Conservation (phyloP, 2,329 filamentous ascomycete species). For the Botrytis deweyae region DNA sequence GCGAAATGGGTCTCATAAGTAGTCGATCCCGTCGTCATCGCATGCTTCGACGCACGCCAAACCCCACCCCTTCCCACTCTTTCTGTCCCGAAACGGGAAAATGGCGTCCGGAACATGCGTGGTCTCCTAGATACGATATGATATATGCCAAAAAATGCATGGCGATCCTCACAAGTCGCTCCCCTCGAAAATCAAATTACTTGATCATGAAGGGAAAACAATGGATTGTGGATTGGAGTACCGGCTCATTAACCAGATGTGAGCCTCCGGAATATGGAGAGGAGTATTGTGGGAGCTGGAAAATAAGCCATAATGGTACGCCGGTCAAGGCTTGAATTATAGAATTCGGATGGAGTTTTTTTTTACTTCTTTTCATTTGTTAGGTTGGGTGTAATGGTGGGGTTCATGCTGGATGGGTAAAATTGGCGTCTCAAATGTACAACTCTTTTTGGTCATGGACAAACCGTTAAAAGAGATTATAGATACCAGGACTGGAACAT, state of each 20-base stretch:
- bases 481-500: slow-evolving; percentile 9
- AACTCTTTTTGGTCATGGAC: neutral
- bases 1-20: slow-evolving; percentile 15
- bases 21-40: neutral
- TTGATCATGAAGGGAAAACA: slow-evolving; percentile 57
- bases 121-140: slow-evolving; percentile 57
- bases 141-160: slow-evolving; percentile 61
- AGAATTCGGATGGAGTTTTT: slow-evolving; percentile 8
- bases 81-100: slow-evolving; percentile 45
- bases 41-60: slow-evolving; percentile 4
- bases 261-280: slow-evolving; percentile 56
- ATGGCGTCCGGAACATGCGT: slow-evolving; percentile 56
- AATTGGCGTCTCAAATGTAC: slow-evolving; percentile 1
- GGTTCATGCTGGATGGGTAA: neutral
- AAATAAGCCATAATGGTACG: slow-evolving; percentile 9
- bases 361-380: neutral
- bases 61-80: slow-evolving; percentile 24
- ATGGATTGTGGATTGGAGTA: slow-evolving; percentile 60
- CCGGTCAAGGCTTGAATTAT: slow-evolving; percentile 4
- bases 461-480: neutral
- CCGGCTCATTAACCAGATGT: slow-evolving; percentile 54
- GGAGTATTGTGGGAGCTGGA: slow-evolving; percentile 19
- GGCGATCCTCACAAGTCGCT: slow-evolving; percentile 56
- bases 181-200: slow-evolving; percentile 57
- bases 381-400: neutral